Evolutionary conservation across 2,329 filamentous ascomycete species (phyloP), one percentile per base, ranked within the genome.

Genomic region (Phaeosphaeriaceae sp.): DNA sequence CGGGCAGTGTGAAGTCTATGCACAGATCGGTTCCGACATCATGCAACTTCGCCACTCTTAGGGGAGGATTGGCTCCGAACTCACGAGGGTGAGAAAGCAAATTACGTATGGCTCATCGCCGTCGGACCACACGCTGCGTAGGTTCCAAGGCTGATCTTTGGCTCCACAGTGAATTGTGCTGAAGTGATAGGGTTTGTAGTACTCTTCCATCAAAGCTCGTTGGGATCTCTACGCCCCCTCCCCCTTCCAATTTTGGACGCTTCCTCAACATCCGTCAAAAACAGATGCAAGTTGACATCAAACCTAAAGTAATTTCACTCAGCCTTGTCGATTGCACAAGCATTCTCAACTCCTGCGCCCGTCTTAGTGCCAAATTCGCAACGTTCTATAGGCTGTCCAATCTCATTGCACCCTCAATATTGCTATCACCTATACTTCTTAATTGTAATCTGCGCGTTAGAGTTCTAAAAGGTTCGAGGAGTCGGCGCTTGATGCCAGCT

Each of bases 301-400:
- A 26, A 4, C 23, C 11, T 30, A 37, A 46, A 21, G 29, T 46
- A 8, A 46, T 39, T 32, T 46, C 34, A 39, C 3, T 46, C 21
- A 21, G 33, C 32, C 32, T 18, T 37, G 32, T 44, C n/a, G 21
- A 44, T 20, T 44, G 15, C 9, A 44, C 28, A 44, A 33, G 33
- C 21, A 7, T 44, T 37, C 33, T 20, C n/a, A 44, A 23, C 42
- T 45, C 42, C 18, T 47, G 30, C 12, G 30, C 44, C 21, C 35
- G 30, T 36, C 15, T 41, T 23, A 12, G 37, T 47, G 37, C 37
- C 9, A 36, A 42, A 47, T 42, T 37, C 15, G 37, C 29, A 36
- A 47, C 15, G 37, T 47, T 47, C 29, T 47, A 47, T 47, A 41
- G 30, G 30, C 37, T 47, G 20, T 47, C n/a, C n/a, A n/a, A n/a